A percentile compares a stretch with the other conserved stretches of the same genome.
Evolutionary conservation across 257 asterid species (phyloP).

Genomic region (Ophiorrhiza pumila): DNA sequence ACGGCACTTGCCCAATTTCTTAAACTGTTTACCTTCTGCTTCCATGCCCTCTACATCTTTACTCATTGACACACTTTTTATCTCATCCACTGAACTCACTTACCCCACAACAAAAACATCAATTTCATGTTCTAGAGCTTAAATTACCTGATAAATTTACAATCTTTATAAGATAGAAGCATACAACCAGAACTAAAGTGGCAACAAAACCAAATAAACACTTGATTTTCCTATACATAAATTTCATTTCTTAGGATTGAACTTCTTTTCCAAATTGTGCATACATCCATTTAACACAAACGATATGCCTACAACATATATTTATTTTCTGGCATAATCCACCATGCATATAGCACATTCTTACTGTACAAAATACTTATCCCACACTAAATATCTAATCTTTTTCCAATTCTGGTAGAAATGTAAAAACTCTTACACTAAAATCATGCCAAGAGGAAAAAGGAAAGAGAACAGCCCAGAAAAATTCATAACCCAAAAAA

Average conservation of each 20-base stretch:
- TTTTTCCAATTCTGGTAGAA: neutral
- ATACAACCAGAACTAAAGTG: neutral
- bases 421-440: neutral
- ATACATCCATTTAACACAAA: neutral
- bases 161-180: neutral
- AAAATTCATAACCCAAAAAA: neutral
- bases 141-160: neutral
- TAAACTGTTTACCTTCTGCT: conserved; percentile 57
- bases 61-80: conserved; percentile 29
- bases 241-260: neutral
- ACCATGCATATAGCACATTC: neutral
- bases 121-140: neutral
- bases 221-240: neutral
- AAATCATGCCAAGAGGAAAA: neutral
- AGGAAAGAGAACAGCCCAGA: neutral
- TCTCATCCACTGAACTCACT: conserved; percentile 37
- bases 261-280: neutral
- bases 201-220: neutral
- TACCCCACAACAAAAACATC: conserved; percentile 34
- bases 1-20: conserved; percentile 62
- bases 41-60: conserved; percentile 66
- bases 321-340: neutral
- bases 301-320: no score
- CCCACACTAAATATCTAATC: neutral
- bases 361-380: neutral